Conservation (phyloP, 345 rosid species). For the Salix purpurea region DNA sequence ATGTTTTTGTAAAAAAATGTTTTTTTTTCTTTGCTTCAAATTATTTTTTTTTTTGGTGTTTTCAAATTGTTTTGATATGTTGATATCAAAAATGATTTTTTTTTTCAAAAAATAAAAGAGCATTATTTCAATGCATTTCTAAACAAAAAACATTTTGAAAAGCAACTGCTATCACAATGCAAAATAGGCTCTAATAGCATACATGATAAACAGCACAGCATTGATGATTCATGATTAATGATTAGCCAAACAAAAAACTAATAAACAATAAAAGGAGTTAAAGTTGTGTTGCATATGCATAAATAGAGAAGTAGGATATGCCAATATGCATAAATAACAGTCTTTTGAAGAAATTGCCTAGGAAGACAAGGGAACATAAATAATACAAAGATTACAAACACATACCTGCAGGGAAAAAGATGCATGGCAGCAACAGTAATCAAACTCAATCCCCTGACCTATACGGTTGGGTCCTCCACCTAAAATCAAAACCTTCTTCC, state of each 20-base stretch:
- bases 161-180: no score
- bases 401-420: slow-evolving; percentile 94
- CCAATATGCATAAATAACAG: background rate
- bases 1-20: no score
- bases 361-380: background rate
- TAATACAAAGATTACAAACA: background rate
- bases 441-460: slow-evolving; percentile 97
- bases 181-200: background rate
- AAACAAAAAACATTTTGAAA: no score
- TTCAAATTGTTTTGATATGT: no score
- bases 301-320: background rate
- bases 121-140: no score
- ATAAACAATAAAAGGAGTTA: background rate
- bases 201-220: background rate
- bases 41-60: no score
- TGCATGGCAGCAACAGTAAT: slow-evolving; percentile 97
- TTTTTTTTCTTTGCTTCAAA: no score
- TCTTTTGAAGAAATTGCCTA: background rate
- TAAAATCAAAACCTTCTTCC: slow-evolving; percentile 83
- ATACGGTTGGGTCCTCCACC: slow-evolving; percentile 99
- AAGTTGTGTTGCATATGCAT: background rate
- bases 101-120: no score
- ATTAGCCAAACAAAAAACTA: background rate
- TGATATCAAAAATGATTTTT: no score
- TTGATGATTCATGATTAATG: background rate